These are phyloP conservation scores for Jamesozyma hellenica DNA, from an alignment of 805 yeast species.

Conservation along the genomic window DNA sequence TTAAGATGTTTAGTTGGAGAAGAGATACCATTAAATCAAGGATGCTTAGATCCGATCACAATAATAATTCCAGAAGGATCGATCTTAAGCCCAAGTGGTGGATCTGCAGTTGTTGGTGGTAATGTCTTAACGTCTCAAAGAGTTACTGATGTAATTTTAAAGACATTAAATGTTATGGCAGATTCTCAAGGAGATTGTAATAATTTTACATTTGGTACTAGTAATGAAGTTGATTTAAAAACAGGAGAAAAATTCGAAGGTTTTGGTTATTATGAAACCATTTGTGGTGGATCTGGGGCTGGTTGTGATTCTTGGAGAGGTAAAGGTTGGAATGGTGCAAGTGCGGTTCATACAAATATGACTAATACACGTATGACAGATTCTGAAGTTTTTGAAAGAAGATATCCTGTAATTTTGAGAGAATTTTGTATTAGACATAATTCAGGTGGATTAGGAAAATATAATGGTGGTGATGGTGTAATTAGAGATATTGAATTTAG, in stretches of 20 bases:
- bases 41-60: slow-evolving; percentile 73
- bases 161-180: slow-evolving; percentile 82
- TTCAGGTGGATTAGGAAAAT: slow-evolving; percentile 74
- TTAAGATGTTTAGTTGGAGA: slow-evolving; percentile 75
- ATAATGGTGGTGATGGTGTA: slow-evolving; percentile 78
- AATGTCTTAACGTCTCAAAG: slow-evolving; percentile 93
- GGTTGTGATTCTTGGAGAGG: slow-evolving; percentile 42
- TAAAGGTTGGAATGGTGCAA: slow-evolving; percentile 71
- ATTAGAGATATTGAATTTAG: slow-evolving; percentile 76
- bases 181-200: slow-evolving; percentile 96
- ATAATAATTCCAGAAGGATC: slow-evolving; percentile 55
- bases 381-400: slow-evolving; percentile 75
- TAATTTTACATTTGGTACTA: slow-evolving; percentile 84
- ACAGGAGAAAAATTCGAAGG: slow-evolving; percentile 41
- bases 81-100: slow-evolving; percentile 63
- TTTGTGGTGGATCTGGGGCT: slow-evolving; percentile 95
- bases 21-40: slow-evolving; percentile 88
- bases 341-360: slow-evolving; percentile 90
- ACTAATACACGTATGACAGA: slow-evolving; percentile 91
- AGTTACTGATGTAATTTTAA: slow-evolving; percentile 78
- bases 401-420: slow-evolving; percentile 73
- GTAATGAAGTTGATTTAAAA: slow-evolving; percentile 49
- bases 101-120: slow-evolving; percentile 91
- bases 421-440: slow-evolving; percentile 59
- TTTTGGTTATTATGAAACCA: slow-evolving; percentile 88